These are phyloP conservation scores for Phytophthora quininea DNA, from an alignment of 352 stramenopile species.

Conservation along the genomic window DNA sequence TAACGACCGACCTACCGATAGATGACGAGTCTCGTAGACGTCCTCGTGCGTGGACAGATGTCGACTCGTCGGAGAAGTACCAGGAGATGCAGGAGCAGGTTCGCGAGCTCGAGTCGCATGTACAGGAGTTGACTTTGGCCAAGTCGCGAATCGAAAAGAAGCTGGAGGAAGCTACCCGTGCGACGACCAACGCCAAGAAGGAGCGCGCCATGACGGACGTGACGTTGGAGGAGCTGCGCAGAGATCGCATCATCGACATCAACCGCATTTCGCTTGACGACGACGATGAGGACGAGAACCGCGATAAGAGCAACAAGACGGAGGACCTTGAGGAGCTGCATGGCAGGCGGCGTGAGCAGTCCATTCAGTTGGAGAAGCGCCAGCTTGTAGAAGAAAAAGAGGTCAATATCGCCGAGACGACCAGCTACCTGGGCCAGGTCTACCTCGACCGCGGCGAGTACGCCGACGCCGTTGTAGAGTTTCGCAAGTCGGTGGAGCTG, in stretches of 20 bases:
- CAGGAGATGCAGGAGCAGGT: constrained; percentile 72
- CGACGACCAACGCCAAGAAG: constrained; percentile 38
- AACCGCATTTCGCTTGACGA: constrained; percentile 64
- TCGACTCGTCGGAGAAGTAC: constrained; percentile 59
- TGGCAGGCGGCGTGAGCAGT: constrained; percentile 29
- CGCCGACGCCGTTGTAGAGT: constrained; percentile 56
- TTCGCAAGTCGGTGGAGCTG: constrained; percentile 74
- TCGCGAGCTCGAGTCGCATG: constrained; percentile 69
- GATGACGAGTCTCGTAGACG: constrained; percentile 45
- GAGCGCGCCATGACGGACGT: constrained; percentile 48
- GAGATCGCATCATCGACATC: constrained; percentile 72
- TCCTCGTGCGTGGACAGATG: constrained; percentile 67
- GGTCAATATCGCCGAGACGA: constrained; percentile 70
- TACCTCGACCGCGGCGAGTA: constrained; percentile 75
- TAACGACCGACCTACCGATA: constrained; percentile 35
- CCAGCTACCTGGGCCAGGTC: constrained; percentile 74
- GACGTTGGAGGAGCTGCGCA: constrained; percentile 49
- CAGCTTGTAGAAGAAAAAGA: constrained; percentile 51
- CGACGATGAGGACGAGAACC: constrained; percentile 47
- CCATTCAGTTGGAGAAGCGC: constrained; percentile 39
- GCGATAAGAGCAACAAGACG: constrained; percentile 32
- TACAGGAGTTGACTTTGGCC: constrained; percentile 61
- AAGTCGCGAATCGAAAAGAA: constrained; percentile 64
- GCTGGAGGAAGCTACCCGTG: constrained; percentile 40
- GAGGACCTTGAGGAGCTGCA: constrained; percentile 25